These are phyloP conservation scores for Pugionium cornutum DNA, from an alignment of 345 rosid genomes.

Conservation along the genomic window DNA sequence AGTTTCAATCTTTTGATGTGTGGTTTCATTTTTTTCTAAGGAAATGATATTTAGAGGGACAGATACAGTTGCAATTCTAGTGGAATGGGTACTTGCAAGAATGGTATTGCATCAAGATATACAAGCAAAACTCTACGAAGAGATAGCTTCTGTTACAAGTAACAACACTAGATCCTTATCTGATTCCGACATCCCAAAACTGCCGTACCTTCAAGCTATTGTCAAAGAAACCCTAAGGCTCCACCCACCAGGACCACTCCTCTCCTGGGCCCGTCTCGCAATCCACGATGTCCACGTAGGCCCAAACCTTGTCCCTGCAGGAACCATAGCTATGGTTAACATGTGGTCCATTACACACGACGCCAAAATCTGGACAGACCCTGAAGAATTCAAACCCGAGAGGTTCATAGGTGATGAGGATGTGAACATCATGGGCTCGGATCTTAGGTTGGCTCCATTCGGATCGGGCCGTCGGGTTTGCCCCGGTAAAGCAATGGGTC, in stretches of 20 bases:
- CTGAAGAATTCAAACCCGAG: slow-evolving; percentile 62
- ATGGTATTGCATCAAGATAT: slow-evolving; percentile 63
- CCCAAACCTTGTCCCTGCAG: slow-evolving; percentile 59
- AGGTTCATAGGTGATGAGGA: slow-evolving; percentile 58
- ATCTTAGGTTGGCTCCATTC: slow-evolving; percentile 68
- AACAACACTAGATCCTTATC: slow-evolving; percentile 42
- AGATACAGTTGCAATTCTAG: slow-evolving; percentile 79
- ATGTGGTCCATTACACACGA: slow-evolving; percentile 94
- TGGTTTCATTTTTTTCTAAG: slow-evolving; percentile 34
- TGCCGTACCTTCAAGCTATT: slow-evolving; percentile 62
- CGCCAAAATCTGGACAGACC: slow-evolving; percentile 50
- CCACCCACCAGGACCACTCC: slow-evolving; percentile 90
- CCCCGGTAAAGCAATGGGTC: slow-evolving; percentile 69
- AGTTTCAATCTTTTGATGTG: too few relatives aligned
- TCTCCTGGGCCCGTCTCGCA: slow-evolving; percentile 88
- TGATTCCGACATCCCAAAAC: slow-evolving; percentile 58
- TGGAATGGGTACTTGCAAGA: slow-evolving; percentile 90
- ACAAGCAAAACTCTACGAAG: slow-evolving; percentile 61
- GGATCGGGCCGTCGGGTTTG: slow-evolving; percentile 74
- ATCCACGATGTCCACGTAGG: slow-evolving; percentile 67
- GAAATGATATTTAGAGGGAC: slow-evolving; percentile 94
- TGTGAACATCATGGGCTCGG: slow-evolving; percentile 57
- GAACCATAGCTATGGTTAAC: slow-evolving; percentile 89
- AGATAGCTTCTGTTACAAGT: slow-evolving; percentile 51
- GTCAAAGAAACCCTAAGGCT: slow-evolving; percentile 77